Conservation (phyloP, 2,329 filamentous ascomycete genomes). For the Pyrenochaeta sp. region DNA sequence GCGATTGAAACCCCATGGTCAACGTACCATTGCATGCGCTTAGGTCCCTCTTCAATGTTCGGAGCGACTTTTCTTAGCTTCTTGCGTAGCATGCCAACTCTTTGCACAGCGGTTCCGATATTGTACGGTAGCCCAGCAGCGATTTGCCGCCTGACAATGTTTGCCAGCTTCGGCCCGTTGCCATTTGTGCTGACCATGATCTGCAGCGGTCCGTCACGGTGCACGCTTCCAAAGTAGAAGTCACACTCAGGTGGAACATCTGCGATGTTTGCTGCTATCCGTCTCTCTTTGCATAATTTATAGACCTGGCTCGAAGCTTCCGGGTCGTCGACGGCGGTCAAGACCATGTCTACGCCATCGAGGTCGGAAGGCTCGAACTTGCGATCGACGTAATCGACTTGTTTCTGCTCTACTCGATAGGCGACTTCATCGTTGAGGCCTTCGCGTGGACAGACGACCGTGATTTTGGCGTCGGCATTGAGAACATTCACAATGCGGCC, state of each 20-base stretch:
- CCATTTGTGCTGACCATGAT: constrained; percentile 99
- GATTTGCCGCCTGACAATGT: constrained; percentile 83
- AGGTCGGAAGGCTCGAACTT: constrained; percentile 88
- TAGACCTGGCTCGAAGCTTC: constrained; percentile 89
- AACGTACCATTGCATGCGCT: constrained; percentile 84
- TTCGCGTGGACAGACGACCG: constrained; percentile 79
- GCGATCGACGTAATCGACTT: constrained; percentile 83
- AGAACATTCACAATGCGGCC: constrained; percentile 93
- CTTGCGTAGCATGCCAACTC: constrained; percentile 80
- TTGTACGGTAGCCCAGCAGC: constrained; percentile 78
- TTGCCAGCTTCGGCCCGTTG: constrained; percentile 90
- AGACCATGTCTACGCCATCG: constrained; percentile 82
- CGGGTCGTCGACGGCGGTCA: constrained; percentile 93
- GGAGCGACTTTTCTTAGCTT: constrained; percentile 83
- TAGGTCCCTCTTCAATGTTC: constrained; percentile 75
- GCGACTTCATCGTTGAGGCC: constrained; percentile 91
- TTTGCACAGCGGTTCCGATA: constrained; percentile 84
- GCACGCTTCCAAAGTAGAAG: constrained; percentile 97
- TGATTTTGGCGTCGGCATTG: constrained; percentile 92
- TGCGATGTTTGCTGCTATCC: constrained; percentile 92
- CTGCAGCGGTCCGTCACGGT: constrained; percentile 93
- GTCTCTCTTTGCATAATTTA: constrained; percentile 87
- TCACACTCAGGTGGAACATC: constrained; percentile 97
- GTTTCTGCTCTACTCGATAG: constrained; percentile 76
- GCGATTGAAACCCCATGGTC: background rate